Percentiles rank a stretch among this genome's conserved stretches.
These are phyloP conservation scores for Trametes polyzona DNA, from an alignment of 1,284 basidiomycete genomes.

Conservation along the genomic window DNA sequence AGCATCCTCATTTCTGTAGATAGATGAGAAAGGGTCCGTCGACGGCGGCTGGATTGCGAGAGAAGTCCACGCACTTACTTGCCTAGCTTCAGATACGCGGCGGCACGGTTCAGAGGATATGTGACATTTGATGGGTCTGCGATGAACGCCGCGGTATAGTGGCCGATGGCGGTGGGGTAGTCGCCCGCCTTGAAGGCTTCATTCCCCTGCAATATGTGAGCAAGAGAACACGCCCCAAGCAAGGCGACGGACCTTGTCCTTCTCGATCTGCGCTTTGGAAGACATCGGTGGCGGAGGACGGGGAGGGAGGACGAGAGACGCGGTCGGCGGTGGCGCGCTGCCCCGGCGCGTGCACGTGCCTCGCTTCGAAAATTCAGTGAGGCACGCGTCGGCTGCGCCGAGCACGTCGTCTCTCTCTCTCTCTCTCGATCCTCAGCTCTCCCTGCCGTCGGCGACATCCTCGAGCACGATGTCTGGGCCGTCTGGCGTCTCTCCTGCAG, in stretches of 20 bases:
- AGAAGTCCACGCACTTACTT: conserved; percentile 59
- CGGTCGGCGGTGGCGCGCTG: background rate
- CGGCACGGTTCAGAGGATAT: conserved; percentile 77
- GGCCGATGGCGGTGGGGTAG: conserved; percentile 58
- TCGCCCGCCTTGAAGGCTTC: conserved; percentile 58
- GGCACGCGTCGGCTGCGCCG: too few species aligned
- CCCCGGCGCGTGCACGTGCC: conserved; percentile 1
- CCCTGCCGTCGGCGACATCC: background rate
- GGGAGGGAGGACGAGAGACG: background rate
- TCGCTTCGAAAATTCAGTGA: background rate
- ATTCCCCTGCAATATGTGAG: conserved; percentile 50
- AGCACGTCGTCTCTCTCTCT: background rate
- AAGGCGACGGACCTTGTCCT: conserved; percentile 36
- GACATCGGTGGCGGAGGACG: conserved; percentile 6
- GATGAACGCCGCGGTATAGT: conserved; percentile 75
- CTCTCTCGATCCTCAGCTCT: background rate
- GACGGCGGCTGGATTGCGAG: conserved; percentile 6
- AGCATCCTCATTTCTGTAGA: conserved; percentile 67
- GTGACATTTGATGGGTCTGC: conserved; percentile 67
- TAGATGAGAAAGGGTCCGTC: conserved; percentile 3
- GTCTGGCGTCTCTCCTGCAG: conserved; percentile 11
- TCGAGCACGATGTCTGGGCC: conserved; percentile 12
- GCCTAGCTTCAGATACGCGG: conserved; percentile 83
- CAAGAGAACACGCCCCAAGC: background rate
- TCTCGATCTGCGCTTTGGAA: conserved; percentile 27